A percentile compares a stretch with the other conserved stretches of the same genome.
phyloP scores from a whole-genome alignment of 2,329 filamentous ascomycete species.

The Penicillium sclerotiorum region DNA sequence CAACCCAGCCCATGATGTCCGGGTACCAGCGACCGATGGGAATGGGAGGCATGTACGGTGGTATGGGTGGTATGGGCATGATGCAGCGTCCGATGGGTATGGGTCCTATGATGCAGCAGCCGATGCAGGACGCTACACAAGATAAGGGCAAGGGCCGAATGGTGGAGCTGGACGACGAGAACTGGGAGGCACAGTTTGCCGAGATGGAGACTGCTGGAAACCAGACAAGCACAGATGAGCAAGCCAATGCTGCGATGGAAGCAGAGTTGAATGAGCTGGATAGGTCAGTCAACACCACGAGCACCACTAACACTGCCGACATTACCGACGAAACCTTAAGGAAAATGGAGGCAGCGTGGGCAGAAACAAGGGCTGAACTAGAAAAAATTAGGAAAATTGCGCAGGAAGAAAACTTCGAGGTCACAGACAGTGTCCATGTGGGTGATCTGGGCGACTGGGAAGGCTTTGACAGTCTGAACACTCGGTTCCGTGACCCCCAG shows the following conservation, averaged over 20 bases:
- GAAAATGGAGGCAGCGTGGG: slow-evolving; percentile 76
- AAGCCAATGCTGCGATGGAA: slow-evolving; percentile 76
- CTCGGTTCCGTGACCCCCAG: slow-evolving; percentile 72
- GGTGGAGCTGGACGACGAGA: slow-evolving; percentile 87
- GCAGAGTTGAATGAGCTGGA: slow-evolving; percentile 87
- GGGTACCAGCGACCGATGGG: slow-evolving; percentile 50
- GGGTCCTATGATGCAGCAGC: slow-evolving; percentile 51
- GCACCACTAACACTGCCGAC: too few species aligned
- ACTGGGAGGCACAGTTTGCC: slow-evolving; percentile 97
- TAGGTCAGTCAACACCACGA: slow-evolving; percentile 67
- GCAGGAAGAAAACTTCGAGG: slow-evolving; percentile 61
- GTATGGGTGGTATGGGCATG: slow-evolving; percentile 54
- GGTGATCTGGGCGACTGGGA: slow-evolving; percentile 82
- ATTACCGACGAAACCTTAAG: slow-evolving; percentile 82
- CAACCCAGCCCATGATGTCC: slow-evolving; percentile 64
- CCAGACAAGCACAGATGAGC: slow-evolving; percentile 56
- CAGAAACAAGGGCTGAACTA: slow-evolving; percentile 50
- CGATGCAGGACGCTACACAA: slow-evolving; percentile 66
- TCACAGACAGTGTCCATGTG: slow-evolving; percentile 54
- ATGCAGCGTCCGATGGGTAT: slow-evolving; percentile 50
- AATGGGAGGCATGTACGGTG: slow-evolving; percentile 48
- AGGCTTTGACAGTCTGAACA: slow-evolving; percentile 69
- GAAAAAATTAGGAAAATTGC: slow-evolving; percentile 60
- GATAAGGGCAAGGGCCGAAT: slow-evolving; percentile 82
- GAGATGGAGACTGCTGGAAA: slow-evolving; percentile 69